Conservation (phyloP, 371 early-diverging fungal species). For the Parasitella parasitica region DNA sequence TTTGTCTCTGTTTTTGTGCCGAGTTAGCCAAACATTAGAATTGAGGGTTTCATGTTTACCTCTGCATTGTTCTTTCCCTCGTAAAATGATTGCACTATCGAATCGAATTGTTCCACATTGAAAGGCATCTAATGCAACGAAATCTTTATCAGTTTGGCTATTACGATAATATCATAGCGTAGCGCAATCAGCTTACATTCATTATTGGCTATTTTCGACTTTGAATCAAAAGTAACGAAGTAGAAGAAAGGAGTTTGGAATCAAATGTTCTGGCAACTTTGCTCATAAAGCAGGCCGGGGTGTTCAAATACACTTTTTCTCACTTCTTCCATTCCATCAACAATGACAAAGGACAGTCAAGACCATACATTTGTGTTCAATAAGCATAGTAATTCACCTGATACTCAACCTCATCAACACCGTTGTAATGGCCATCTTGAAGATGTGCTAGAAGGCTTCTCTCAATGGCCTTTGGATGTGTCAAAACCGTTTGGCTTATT, state of each 20-base stretch:
- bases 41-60: background rate
- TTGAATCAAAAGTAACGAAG: background rate
- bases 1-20: constrained; percentile 57
- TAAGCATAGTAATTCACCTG: constrained; percentile 31
- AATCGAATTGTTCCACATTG: constrained; percentile 13
- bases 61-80: constrained; percentile 8
- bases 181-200: background rate
- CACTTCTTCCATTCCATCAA: background rate
- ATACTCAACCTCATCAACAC: constrained; percentile 25
- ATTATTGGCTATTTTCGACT: background rate
- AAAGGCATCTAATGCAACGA: background rate
- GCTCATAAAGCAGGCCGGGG: background rate
- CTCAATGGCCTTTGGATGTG: constrained; percentile 48
- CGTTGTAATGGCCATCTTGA: constrained; percentile 51
- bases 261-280: background rate
- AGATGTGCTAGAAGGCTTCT: constrained; percentile 42
- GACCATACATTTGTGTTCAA: constrained; percentile 20
- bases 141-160: background rate
- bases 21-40: background rate
- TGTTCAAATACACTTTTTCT: background rate
- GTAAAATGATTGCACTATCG: constrained; percentile 11
- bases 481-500: constrained; percentile 43
- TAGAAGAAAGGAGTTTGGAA: background rate
- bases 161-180: background rate
- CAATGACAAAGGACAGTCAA: constrained; percentile 3